Evolutionary conservation across 2,329 filamentous ascomycete genomes (phyloP), one percentile per base, ranked within the genome.

Genomic region (Fusarium liriodendri): DNA sequence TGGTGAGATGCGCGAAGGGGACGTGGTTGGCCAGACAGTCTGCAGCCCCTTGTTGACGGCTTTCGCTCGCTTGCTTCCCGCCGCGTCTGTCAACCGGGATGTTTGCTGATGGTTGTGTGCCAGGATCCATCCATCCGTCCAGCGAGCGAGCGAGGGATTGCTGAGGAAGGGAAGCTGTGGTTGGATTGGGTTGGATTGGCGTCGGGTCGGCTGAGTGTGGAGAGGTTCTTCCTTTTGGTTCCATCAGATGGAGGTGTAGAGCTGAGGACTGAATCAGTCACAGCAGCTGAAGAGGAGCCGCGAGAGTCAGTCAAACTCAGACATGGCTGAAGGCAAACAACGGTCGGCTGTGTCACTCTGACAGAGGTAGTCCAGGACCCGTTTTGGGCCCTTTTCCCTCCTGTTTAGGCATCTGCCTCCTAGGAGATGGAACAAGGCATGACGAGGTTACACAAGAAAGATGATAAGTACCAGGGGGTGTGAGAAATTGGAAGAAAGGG

Each of bases 1-100:
- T 76, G 75, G 71, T 71, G 69, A 73, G 75, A 76, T 77, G 72
- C 59, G 65, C 63, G 68, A 69, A 77, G 63, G 64, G 60, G 62
- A 72, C 69, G 66, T 62, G 62, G 65, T 76, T 73, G 72, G 69
- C 70, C 67, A 69, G 74, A 61, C 47, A 70, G 63, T 66, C 71
- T 52, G 25, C 47, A 52, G 25, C 68, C 65, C 71, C 71, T 74
- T 69, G 75, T 62, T 72, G 69, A 64, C 72, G 71, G 69, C 58
- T 69, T 72, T 74, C 73, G 73, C 75, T 77, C 75, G 75, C 75
- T 77, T 77, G 70, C 72, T 77, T 77, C 73, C 75, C 75, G 75
- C 73, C 67, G 75, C 45, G 65, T 71, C 75, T 76, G 75, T 69
- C 71, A 72, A 67, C 75, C 73, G 65, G 75, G 75, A 70, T 77